Conservation (phyloP, 371 early-diverging fungal genomes). For the Mortierella sp. region DNA sequence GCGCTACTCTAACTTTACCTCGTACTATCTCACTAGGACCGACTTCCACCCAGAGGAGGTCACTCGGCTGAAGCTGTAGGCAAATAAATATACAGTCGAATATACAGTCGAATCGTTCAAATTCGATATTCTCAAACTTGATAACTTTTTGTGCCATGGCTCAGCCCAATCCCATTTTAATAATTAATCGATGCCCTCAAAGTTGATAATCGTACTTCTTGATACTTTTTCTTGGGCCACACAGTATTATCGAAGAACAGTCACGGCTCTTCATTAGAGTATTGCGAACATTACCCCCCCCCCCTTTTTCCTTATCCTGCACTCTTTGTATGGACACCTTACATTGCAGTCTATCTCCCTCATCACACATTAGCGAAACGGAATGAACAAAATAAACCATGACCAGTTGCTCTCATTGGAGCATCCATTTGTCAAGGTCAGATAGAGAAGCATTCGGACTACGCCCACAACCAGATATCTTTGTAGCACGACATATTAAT, state of each 20-base stretch:
- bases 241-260: too few relatives aligned
- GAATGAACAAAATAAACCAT: slow-evolving; percentile 81
- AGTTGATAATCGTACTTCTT: too few relatives aligned
- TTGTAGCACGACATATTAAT: background rate
- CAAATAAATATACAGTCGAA: background rate
- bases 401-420: slow-evolving; percentile 87
- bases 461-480: background rate
- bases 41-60: slow-evolving; percentile 66
- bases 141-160: too few relatives aligned
- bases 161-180: too few relatives aligned
- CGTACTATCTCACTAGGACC: slow-evolving; percentile 34
- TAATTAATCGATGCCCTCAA: too few relatives aligned
- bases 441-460: background rate
- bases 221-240: too few relatives aligned
- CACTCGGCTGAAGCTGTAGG: slow-evolving; percentile 57
- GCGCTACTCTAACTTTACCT: background rate
- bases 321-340: background rate
- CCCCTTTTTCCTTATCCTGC: background rate
- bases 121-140: too few relatives aligned
- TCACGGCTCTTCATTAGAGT: too few relatives aligned
- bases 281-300: too few relatives aligned
- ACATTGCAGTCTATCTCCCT: background rate
- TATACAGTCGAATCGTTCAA: too few relatives aligned
- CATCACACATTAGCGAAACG: background rate
- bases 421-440: slow-evolving; percentile 90